Evolutionary conservation across 768 basidiomycete species (phyloP).

Genomic region (Candolleomyces aberdarensis): DNA sequence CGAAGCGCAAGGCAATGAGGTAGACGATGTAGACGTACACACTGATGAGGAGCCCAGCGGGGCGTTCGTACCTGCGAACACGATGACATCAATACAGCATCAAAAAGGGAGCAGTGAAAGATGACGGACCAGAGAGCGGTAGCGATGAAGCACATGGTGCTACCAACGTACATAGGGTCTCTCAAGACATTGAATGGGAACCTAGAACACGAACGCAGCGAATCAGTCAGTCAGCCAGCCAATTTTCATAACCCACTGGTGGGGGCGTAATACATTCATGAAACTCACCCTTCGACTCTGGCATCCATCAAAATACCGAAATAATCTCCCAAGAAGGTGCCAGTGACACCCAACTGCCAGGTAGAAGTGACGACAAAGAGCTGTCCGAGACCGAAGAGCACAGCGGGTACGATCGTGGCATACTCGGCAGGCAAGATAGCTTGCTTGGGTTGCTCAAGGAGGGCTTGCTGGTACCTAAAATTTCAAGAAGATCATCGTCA

Average conservation of each 20-base stretch:
- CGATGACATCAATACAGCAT: not conserved
- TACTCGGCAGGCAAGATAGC: conserved; percentile 65
- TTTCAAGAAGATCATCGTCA: not conserved
- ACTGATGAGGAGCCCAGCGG: conserved; percentile 79
- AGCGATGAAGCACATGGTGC: conserved; percentile 85
- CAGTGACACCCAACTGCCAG: conserved; percentile 88
- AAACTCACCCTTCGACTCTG: conserved; percentile 70
- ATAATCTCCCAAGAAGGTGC: conserved; percentile 86
- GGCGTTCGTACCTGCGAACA: conserved; percentile 70
- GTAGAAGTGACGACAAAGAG: conserved; percentile 86
- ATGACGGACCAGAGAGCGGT: conserved; percentile 77
- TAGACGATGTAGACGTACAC: conserved; percentile 84
- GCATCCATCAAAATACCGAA: conserved; percentile 86
- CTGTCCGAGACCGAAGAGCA: conserved; percentile 70
- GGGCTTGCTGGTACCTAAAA: conserved; percentile 69
- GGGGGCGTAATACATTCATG: not conserved
- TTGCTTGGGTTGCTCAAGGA: conserved; percentile 70
- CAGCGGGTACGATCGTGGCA: conserved; percentile 55
- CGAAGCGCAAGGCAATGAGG: conserved; percentile 77
- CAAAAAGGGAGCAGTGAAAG: not conserved
- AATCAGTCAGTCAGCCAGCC: not conserved
- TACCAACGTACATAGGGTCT: conserved; percentile 97
- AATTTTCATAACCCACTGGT: not conserved
- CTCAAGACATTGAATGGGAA: conserved; percentile 94
- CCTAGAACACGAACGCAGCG: conserved; percentile 19